Evolutionary conservation across 225 moss, liverwort and hornwort species (phyloP), one percentile per base, ranked within the genome.

Genomic region (Marchantia paleacea): DNA sequence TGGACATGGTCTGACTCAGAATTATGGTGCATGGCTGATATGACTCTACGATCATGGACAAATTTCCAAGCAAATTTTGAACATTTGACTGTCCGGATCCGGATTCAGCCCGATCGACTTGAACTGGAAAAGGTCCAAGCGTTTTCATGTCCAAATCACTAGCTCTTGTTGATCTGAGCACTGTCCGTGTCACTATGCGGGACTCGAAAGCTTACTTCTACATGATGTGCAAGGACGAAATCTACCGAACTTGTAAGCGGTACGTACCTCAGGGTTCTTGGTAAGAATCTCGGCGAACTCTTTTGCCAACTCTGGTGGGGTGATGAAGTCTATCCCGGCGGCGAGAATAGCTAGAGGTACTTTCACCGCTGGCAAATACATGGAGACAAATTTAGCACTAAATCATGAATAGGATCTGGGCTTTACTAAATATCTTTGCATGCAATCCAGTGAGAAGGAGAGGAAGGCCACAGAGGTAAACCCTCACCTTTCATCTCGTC

Each of bases 311-410:
- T 79, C 86, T 19, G 90, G 83, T 8, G 83, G 15, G 11, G 90
- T 90, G 63, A 90, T 79, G 14, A 61, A 81, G 84, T 92, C 92
- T 25, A 92, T 79, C 62, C 82, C 73, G 71, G 92, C 87, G 7
- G 81, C 92, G 75, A 86, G 51, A 26, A 92, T 82, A 30, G 85
- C 90, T 25, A 92, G 71, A 30, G 92, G 92, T 13, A 92, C 87
- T 77, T 86, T 89, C 63, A 92, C 92, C 55, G 83, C 90, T 91
- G 88, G 24, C 25, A 73, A 6, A 57, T 12, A 67, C 24, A 30
- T 1, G 15, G 47, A 14, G 13, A 61, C n/a, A 8, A 62, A 8
- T 24, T 62, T 62, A 62, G 62, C 1, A 12, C 12, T 2, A 5
- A 25, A 69, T 39, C 69, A 7, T 7, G 13, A 0, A 12, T 28